These are phyloP conservation scores for Ajuga chamaepitys DNA, from an alignment of 257 asterid genomes.

Conservation along the genomic window DNA sequence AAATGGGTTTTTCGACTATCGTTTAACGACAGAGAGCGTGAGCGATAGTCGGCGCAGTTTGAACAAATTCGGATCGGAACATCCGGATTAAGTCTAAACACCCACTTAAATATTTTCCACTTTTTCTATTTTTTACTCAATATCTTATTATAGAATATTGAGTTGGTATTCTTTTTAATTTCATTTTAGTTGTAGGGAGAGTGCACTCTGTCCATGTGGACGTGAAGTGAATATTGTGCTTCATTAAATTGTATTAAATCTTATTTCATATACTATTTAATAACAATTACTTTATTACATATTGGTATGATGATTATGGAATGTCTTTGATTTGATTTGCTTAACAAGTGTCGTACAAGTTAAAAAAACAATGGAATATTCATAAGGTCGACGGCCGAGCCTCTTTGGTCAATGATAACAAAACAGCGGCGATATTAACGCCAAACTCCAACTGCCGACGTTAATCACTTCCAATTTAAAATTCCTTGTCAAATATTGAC, in stretches of 20 bases:
- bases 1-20: constrained; percentile 62
- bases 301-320: neutral
- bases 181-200: constrained; percentile 11
- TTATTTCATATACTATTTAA: neutral
- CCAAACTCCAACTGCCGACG: constrained; percentile 23
- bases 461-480: neutral
- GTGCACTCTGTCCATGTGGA: constrained; percentile 59
- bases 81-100: neutral
- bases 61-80: neutral
- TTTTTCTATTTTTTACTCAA: constrained; percentile 26
- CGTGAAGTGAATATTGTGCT: constrained; percentile 37
- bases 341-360: constrained; percentile 8
- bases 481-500: constrained; percentile 3
- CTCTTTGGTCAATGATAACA: constrained; percentile 8
- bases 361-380: neutral
- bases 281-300: neutral
- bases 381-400: no score
- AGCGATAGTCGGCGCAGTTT: constrained; percentile 28
- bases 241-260: constrained; percentile 17
- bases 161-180: constrained; percentile 17
- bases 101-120: neutral
- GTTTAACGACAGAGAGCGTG: constrained; percentile 44
- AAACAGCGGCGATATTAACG: constrained; percentile 22
- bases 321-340: neutral
- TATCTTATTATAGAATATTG: constrained; percentile 23